Evolutionary conservation across 176 grass and related monocot species (phyloP).

Genomic region (Triticum dicoccoides): DNA sequence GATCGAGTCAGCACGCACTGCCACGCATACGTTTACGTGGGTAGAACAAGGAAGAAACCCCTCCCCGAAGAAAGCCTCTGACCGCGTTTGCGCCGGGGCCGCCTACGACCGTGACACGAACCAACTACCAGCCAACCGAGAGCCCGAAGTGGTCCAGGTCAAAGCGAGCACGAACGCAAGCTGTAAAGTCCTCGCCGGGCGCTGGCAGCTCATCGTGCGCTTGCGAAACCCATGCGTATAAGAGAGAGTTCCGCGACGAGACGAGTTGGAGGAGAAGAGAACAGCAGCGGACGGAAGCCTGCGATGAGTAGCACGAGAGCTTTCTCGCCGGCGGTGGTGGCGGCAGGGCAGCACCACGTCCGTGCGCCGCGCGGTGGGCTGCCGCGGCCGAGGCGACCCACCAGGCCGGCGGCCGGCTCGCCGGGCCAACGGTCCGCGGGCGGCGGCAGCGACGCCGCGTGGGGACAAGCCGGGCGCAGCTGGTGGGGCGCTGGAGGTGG

Average conservation of each 20-base stretch:
- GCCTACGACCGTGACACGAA: not conserved
- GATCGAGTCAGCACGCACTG: constrained; percentile 1
- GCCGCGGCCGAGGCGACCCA: constrained; percentile 17
- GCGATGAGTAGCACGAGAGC: not conserved
- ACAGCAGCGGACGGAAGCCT: not conserved
- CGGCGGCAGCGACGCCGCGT: not conserved
- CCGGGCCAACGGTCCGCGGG: not conserved
- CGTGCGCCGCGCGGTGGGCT: not conserved
- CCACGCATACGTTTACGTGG: constrained; percentile 7
- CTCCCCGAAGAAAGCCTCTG: not conserved
- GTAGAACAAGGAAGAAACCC: not conserved
- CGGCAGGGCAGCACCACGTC: not conserved
- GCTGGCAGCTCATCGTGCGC: not conserved
- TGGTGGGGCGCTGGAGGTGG: constrained; percentile 12
- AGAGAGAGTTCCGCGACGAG: not conserved
- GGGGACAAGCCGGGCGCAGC: not conserved
- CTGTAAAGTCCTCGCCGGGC: constrained; percentile 6
- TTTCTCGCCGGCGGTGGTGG: not conserved
- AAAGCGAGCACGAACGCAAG: not conserved
- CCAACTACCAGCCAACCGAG: not conserved
- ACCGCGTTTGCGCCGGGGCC: not conserved
- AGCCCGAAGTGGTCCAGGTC: constrained; percentile 19
- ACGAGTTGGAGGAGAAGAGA: not conserved
- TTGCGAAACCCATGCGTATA: constrained; percentile 4
- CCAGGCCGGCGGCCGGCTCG: not conserved